phyloP scores from a whole-genome alignment of 2,329 filamentous ascomycete genomes.

The Xylariaceae sp. region DNA sequence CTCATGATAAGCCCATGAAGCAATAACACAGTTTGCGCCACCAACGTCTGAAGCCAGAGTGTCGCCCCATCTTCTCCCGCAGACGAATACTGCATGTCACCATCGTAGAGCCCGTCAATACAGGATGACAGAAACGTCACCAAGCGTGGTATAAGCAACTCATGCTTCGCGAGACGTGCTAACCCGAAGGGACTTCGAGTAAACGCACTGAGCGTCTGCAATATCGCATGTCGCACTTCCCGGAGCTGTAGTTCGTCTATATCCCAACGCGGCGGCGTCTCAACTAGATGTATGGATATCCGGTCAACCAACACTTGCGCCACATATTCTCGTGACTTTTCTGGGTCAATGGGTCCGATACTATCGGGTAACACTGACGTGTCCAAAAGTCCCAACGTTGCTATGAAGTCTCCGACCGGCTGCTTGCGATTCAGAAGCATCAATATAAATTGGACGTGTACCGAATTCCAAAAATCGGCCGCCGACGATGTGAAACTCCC shows the following conservation, averaged over 20 bases:
- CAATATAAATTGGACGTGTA: constrained; percentile 62
- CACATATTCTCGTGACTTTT: constrained; percentile 39
- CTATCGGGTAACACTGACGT: constrained; percentile 59
- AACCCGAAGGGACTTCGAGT: constrained; percentile 58
- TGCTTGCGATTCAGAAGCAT: constrained; percentile 65
- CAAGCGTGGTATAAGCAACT: constrained; percentile 65
- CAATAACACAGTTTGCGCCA: constrained; percentile 44
- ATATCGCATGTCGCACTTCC: constrained; percentile 40
- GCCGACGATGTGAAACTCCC: constrained; percentile 30
- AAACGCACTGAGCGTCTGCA: constrained; percentile 56
- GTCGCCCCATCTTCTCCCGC: constrained; percentile 17
- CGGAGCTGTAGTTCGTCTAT: constrained; percentile 37
- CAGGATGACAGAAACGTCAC: constrained; percentile 60
- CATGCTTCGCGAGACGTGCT: constrained; percentile 61
- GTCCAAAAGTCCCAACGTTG: constrained; percentile 60
- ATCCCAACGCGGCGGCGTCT: constrained; percentile 46
- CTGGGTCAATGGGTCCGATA: constrained; percentile 58
- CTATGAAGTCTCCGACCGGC: constrained; percentile 54
- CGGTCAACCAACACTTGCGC: constrained; percentile 53
- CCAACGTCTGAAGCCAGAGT: constrained; percentile 40
- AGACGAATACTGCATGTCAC: constrained; percentile 39
- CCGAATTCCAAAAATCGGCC: constrained; percentile 59
- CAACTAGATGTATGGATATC: constrained; percentile 57
- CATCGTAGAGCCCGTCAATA: constrained; percentile 68
- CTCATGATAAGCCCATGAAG: constrained; percentile 50